Conservation (phyloP, 2,329 filamentous ascomycete genomes). For the Aspergillus caelatus region DNA sequence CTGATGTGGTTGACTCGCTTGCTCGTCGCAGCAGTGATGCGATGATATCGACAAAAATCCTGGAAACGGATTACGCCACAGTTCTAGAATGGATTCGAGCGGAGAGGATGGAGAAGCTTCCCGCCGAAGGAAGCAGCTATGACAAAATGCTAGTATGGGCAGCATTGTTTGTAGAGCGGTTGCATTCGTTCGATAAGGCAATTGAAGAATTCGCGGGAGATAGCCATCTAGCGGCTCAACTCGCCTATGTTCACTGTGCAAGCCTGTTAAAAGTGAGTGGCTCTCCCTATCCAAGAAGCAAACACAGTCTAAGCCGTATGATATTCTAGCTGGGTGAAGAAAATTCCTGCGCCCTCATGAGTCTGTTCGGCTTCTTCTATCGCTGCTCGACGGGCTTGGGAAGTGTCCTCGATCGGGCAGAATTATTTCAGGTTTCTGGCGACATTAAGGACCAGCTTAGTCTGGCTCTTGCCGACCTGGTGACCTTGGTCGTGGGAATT, state of each 20-base stretch:
- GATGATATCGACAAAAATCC: conserved; percentile 15
- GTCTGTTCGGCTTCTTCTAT: conserved; percentile 57
- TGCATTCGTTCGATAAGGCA: conserved; percentile 41
- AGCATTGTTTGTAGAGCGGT: conserved; percentile 40
- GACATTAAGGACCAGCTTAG: conserved; percentile 53
- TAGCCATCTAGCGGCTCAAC: conserved; percentile 46
- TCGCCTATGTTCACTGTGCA: conserved; percentile 54
- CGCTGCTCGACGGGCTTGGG: conserved; percentile 47
- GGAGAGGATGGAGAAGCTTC: conserved; percentile 43
- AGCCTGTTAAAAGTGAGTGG: conserved; percentile 51
- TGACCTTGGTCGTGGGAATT: conserved; percentile 34
- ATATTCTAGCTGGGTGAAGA: conserved; percentile 48
- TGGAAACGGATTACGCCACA: conserved; percentile 13
- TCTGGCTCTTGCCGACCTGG: conserved; percentile 40
- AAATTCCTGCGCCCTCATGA: conserved; percentile 52
- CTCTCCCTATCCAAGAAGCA: too few species aligned
- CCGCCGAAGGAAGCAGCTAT: conserved; percentile 45
- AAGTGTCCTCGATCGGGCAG: conserved; percentile 50
- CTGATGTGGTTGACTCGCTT: conserved; percentile 18
- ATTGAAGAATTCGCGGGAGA: conserved; percentile 42
- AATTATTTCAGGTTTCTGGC: conserved; percentile 49
- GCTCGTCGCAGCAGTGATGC: conserved; percentile 18
- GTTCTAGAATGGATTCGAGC: conserved; percentile 40
- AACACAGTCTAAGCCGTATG: not conserved
- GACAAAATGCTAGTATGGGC: conserved; percentile 47